phyloP scores from a whole-genome alignment of 768 basidiomycete species.

The Lactarius vividus region DNA sequence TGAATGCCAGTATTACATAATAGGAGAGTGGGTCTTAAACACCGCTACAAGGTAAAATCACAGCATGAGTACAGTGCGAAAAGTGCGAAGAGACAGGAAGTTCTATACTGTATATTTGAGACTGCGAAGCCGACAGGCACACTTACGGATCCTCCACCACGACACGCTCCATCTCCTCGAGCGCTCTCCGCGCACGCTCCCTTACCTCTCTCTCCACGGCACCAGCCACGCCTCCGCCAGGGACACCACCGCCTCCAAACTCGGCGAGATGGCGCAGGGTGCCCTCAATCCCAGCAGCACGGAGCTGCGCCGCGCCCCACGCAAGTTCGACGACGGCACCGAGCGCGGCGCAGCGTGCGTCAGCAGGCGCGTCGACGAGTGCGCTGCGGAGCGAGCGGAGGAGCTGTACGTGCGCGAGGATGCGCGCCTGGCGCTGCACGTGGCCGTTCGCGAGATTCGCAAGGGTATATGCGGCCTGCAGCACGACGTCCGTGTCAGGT shows the following conservation, averaged over 20 bases:
- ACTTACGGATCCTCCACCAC: conserved; percentile 6
- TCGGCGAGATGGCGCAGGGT: conserved; percentile 46
- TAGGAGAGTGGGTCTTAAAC: too few species aligned
- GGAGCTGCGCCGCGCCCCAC: conserved; percentile 40
- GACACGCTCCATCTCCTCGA: conserved; percentile 45
- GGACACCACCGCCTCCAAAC: conserved; percentile 32
- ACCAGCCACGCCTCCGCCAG: conserved; percentile 34
- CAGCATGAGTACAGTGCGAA: not conserved
- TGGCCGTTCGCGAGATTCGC: conserved; percentile 69
- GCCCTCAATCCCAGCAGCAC: conserved; percentile 45
- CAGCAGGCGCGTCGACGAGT: conserved; percentile 57
- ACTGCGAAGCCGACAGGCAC: not conserved
- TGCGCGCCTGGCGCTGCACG: conserved; percentile 46
- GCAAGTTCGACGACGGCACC: conserved; percentile 59
- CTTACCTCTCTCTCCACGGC: conserved; percentile 50
- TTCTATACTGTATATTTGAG: not conserved
- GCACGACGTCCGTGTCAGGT: conserved; percentile 50
- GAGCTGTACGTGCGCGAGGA: conserved; percentile 51
- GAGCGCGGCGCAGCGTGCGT: conserved; percentile 59
- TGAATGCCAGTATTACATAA: too few species aligned
- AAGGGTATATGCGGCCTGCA: conserved; percentile 59
- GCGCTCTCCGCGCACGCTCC: conserved; percentile 51
- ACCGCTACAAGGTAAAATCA: not conserved
- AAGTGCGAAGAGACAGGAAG: not conserved
- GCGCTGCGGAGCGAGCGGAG: conserved; percentile 54